Base-by-base conservation (phyloP, 2,329 filamentous ascomycete species). In the Fusarium drepaniforme region DNA sequence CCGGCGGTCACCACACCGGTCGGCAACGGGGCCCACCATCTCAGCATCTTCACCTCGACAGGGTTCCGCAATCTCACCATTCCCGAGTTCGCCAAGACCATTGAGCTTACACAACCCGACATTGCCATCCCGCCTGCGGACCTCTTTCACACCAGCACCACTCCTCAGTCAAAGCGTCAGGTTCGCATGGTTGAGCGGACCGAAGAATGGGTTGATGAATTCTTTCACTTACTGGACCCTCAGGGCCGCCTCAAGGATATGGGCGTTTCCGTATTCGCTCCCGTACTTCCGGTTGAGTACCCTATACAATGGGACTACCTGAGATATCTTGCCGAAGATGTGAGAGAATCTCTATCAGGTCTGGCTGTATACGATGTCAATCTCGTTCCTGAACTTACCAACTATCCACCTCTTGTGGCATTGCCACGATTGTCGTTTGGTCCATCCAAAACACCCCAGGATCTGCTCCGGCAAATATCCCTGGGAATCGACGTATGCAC, bases 131-230 rank as follows among this genome's bases (percentile, higher is more conserved):
- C 92, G 0, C 83, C 97, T 62, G 93, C 93, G 7, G 97, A 99
- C 82, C 88, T 96, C 12, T 76, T 84, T 77, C 77, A 86, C 65
- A 80, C 80, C 13, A 85, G 83, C 85, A 86, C 64, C 74, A 86
- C 83, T 5, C 89, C 93, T 0, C 90, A 92, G 4, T 85, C 88
- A 12, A 98, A 97, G 83, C 90, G 96, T 56, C 90, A 93, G 57
- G 87, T 91, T 40, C 95, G 94, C 79, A 98, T 98, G 92, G 92
- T 91, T 28, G 95, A 97, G 79, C 89, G 96, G 67, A 98, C 94
- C 1, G 93, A 97, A 80, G 89, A 90, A 42, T 98, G 95, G 94
- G 86, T 96, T 21, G 89, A 90, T 28, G 90, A 93, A 72, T 90
- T 95, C 61, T 86, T 95, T 40, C 80, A 81, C 23, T 74, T 79